These are phyloP conservation scores for Puccinia sorghi DNA, from an alignment of 1,284 basidiomycete species.

Conservation along the genomic window DNA sequence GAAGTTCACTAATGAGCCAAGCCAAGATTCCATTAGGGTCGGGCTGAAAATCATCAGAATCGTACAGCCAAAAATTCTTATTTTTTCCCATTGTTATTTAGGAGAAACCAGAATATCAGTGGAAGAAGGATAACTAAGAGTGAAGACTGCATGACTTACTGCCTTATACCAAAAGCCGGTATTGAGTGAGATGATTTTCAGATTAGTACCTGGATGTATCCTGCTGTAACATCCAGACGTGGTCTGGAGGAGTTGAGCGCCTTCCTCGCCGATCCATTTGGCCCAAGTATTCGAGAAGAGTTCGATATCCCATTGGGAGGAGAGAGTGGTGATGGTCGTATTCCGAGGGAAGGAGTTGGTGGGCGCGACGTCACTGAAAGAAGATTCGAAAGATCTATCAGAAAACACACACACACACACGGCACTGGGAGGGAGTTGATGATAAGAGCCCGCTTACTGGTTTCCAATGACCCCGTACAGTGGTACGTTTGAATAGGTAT, in stretches of 20 bases:
- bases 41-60: conserved; percentile 55
- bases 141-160: conserved; percentile 19
- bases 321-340: conserved; percentile 49
- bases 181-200: conserved; percentile 50
- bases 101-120: too few species aligned
- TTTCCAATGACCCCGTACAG: conserved; percentile 56
- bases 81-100: too few species aligned
- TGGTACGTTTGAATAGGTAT: conserved; percentile 48
- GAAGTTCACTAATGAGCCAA: conserved; percentile 63
- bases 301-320: conserved; percentile 47
- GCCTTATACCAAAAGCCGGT: conserved; percentile 50
- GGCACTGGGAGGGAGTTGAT: too few species aligned
- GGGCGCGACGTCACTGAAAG: conserved; percentile 57
- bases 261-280: conserved; percentile 33
- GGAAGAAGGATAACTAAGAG: too few species aligned
- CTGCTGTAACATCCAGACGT: conserved; percentile 41
- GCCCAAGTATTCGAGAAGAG: conserved; percentile 43
- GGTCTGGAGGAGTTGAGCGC: conserved; percentile 7
- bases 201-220: conserved; percentile 46
- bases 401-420: too few species aligned
- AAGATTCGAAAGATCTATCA: too few species aligned
- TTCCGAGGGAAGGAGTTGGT: conserved; percentile 56
- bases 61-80: conserved; percentile 51
- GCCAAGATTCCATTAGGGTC: conserved; percentile 62
- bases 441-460: too few species aligned